Evolutionary conservation across 768 basidiomycete species (phyloP), one percentile per base, ranked within the genome.

Genomic region (Porphyrellus cyaneotinctus): DNA sequence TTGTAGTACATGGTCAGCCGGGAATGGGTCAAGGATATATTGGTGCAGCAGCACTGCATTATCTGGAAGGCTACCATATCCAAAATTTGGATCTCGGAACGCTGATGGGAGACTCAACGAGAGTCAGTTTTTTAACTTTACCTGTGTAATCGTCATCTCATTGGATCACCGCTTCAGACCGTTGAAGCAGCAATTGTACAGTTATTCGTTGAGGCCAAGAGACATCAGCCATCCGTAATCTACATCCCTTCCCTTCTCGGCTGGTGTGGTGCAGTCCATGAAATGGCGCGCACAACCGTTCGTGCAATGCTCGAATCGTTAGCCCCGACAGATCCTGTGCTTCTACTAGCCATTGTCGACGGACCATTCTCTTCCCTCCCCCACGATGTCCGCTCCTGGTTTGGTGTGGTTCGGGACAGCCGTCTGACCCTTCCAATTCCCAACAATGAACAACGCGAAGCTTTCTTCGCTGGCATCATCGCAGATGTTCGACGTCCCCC

Each of bases 1-100:
- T 98, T 2, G 70, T 94, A 12, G 71, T 99, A 11, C 81, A 90
- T 71, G 97, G 97, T 5, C 70, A 79, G 13, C 63, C 75, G 6
- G 95, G 95, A 12, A 91, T 95, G 89, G 97, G 97, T 1, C 97
- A 98, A 67, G 75, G 75, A 6, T 94, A 91, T 62, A 74, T 98
- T 53, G 95, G 91, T 35, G 85, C 94, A 1, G 97, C 95, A 1
- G 83, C 90, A 6, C 70, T 99, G 31, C 94, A 98, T 72, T 87
- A 95, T 66, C 73, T 99, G 18, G 97, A 99, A 73, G 95, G 97
- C 0, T 97, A 90, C 68, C 91, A 97, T 64, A 80, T 97, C 0
- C 97, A 99, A 69, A 93, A 83, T 61, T 77, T 98, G 47, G 97
- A 99, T 65, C 75, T 98, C 17, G 97, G 91, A 11, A 84, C 84